A percentile compares a stretch with the other conserved stretches of the same genome.
Conservation (phyloP, 192 early-diverging fungal species). For the Coemansia sp. region DNA sequence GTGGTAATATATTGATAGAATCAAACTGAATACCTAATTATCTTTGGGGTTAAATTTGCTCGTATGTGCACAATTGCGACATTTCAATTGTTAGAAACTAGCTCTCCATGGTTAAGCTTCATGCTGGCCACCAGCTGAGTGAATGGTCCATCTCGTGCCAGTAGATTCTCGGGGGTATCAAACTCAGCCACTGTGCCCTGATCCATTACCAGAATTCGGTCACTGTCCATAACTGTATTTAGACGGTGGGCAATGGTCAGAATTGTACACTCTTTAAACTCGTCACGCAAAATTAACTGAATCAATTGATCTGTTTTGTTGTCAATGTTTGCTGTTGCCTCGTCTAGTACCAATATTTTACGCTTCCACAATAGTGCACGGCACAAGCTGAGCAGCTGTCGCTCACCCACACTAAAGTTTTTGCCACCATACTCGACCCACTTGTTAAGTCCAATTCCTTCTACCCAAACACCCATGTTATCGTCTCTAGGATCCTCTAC, state of each 20-base stretch:
- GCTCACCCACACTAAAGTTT: conserved; percentile 72
- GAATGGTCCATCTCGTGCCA: conserved; percentile 13
- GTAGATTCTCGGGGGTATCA: conserved; percentile 19
- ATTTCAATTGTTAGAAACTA: background rate
- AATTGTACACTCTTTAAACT: conserved; percentile 37
- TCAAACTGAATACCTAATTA: too few relatives aligned
- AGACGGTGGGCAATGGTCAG: conserved; percentile 71
- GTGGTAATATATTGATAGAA: too few relatives aligned
- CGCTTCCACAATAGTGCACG: conserved; percentile 65
- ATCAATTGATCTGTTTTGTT: conserved; percentile 58
- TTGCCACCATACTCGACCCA: conserved; percentile 50
- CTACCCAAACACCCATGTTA: conserved; percentile 2
- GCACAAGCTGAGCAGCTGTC: conserved; percentile 59
- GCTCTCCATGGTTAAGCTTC: background rate
- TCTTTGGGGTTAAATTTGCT: too few relatives aligned
- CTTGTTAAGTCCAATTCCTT: conserved; percentile 18
- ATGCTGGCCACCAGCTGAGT: conserved; percentile 14
- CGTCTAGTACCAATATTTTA: conserved; percentile 73
- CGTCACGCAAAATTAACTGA: conserved; percentile 57
- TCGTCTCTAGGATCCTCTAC: conserved; percentile 6
- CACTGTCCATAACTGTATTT: conserved; percentile 60
- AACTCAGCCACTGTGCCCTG: conserved; percentile 27
- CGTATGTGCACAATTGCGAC: too few relatives aligned
- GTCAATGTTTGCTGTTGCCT: conserved; percentile 65
- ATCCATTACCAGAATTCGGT: conserved; percentile 60